phyloP scores from a whole-genome alignment of 2,329 filamentous ascomycete species.

The Pseudodiploospora longispora region DNA sequence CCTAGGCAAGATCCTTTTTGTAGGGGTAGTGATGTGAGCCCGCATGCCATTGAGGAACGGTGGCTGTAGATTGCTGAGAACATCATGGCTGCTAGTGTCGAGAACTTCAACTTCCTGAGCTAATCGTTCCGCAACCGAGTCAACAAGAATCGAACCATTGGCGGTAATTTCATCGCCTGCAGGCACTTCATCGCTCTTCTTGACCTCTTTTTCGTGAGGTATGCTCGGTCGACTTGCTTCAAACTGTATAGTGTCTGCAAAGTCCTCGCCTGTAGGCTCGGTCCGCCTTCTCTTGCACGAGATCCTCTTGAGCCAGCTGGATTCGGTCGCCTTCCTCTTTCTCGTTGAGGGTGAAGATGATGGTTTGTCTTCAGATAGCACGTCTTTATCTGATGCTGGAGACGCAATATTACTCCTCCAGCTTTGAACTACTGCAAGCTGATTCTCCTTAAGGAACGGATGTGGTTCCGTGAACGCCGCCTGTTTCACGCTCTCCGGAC shows the following conservation, averaged over 20 bases:
- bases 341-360: slow-evolving; percentile 10
- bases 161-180: too few relatives aligned
- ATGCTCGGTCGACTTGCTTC: too few relatives aligned
- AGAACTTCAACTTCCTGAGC: too few relatives aligned
- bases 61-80: too few relatives aligned
- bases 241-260: slow-evolving; percentile 11
- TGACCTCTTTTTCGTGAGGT: too few relatives aligned
- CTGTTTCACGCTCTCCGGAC: slow-evolving; percentile 32
- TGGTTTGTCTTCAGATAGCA: slow-evolving; percentile 8
- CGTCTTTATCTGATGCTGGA: slow-evolving; percentile 7
- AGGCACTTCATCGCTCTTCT: too few relatives aligned
- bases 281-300: slow-evolving; percentile 20
- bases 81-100: too few relatives aligned
- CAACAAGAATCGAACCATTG: too few relatives aligned
- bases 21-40: not conserved
- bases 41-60: too few relatives aligned
- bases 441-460: slow-evolving; percentile 23
- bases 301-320: slow-evolving; percentile 25
- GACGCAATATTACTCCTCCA: slow-evolving; percentile 22
- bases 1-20: slow-evolving; percentile 10
- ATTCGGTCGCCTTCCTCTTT: slow-evolving; percentile 18
- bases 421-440: slow-evolving; percentile 21
- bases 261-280: slow-evolving; percentile 13
- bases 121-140: too few relatives aligned
- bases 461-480: slow-evolving; percentile 18